These are phyloP conservation scores for Calonectria ilicicola DNA, from an alignment of 2,329 filamentous ascomycete species.

Conservation along the genomic window DNA sequence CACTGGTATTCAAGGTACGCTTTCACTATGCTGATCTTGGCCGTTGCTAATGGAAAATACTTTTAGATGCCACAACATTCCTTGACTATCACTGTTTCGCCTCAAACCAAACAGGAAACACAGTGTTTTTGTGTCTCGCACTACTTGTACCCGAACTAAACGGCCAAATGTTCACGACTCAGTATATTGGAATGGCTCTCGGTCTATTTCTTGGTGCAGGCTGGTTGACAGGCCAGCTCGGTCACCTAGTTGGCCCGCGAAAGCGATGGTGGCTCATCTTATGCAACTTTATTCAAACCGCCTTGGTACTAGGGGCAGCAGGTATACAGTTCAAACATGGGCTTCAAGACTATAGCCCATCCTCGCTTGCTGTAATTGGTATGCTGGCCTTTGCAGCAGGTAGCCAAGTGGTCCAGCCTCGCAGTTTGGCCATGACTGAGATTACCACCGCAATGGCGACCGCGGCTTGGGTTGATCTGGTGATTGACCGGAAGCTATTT, in stretches of 20 bases:
- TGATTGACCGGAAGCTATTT: background rate
- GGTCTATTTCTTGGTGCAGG: background rate
- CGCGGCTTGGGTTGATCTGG: background rate
- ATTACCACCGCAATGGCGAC: constrained; percentile 1
- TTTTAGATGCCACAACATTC: background rate
- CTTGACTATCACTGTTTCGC: background rate
- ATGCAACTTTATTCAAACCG: background rate
- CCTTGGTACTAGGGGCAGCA: background rate
- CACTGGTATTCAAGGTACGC: background rate
- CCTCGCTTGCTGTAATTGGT: background rate
- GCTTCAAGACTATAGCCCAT: background rate
- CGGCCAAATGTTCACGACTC: background rate
- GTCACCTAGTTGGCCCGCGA: background rate
- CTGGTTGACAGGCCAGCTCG: background rate
- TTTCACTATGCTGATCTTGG: background rate
- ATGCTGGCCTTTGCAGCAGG: background rate
- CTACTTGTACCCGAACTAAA: background rate
- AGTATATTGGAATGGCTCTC: background rate
- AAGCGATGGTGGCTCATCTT: constrained; percentile 3
- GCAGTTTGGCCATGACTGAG: constrained; percentile 6
- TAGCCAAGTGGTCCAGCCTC: background rate
- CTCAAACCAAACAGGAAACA: constrained; percentile 1
- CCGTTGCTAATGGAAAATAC: background rate
- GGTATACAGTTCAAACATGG: background rate
- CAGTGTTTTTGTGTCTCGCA: background rate